These are phyloP conservation scores for Polyrhizophydium stewartii DNA, from an alignment of 371 early-diverging fungal species.

Conservation along the genomic window DNA sequence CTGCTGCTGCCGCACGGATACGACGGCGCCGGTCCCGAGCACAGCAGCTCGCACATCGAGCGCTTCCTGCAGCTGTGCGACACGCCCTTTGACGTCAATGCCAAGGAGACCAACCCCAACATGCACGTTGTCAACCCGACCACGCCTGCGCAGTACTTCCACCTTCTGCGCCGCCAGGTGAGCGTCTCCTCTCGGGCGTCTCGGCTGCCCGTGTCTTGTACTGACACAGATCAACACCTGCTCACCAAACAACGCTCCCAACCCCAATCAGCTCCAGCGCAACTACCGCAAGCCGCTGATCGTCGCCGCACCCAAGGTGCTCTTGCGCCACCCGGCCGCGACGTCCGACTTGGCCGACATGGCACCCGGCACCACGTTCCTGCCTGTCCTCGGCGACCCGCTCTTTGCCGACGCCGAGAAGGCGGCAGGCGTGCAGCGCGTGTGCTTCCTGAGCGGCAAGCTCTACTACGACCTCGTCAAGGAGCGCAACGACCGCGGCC, in stretches of 20 bases:
- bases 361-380: conserved; percentile 77
- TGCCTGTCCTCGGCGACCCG: conserved; percentile 71
- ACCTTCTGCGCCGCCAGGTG: conserved; percentile 85
- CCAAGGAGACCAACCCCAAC: conserved; percentile 61
- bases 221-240: neutral
- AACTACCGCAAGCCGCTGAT: conserved; percentile 90
- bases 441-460: conserved; percentile 86
- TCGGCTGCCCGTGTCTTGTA: neutral
- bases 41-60: conserved; percentile 84
- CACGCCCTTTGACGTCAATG: conserved; percentile 61
- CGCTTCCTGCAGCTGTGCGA: conserved; percentile 94
- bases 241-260: neutral
- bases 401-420: conserved; percentile 15
- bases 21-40: conserved; percentile 97
- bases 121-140: conserved; percentile 92
- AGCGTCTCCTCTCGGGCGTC: neutral
- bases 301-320: conserved; percentile 81
- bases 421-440: conserved; percentile 51
- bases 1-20: conserved; percentile 95
- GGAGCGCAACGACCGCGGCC: conserved; percentile 59
- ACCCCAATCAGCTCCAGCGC: conserved; percentile 55
- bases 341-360: conserved; percentile 76
- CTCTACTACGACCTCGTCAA: conserved; percentile 86
- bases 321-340: conserved; percentile 63
- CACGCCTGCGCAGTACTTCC: conserved; percentile 92